Conservation (phyloP, 371 early-diverging fungal genomes). For the Mortierella sp. region DNA sequence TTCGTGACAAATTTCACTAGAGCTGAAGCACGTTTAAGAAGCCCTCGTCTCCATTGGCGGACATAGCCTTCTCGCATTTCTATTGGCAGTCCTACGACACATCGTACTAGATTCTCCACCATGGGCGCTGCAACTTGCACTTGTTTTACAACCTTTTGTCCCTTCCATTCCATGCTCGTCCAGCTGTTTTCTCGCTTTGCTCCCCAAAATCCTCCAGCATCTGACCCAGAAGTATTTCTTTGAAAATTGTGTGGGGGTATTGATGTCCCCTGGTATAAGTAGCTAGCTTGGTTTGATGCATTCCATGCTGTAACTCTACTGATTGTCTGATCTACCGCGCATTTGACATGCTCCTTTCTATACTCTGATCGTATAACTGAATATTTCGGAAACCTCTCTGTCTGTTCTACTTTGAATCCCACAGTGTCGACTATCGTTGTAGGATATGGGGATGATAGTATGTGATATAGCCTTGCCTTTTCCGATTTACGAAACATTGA, state of each 20-base stretch:
- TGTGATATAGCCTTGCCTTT: slow-evolving; percentile 55
- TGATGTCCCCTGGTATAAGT: slow-evolving; percentile 35
- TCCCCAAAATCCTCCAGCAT: slow-evolving; percentile 42
- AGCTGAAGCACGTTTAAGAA: slow-evolving; percentile 61
- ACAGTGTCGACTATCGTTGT: slow-evolving; percentile 69
- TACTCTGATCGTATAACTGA: slow-evolving; percentile 57
- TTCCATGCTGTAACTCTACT: slow-evolving; percentile 48
- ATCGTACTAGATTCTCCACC: slow-evolving; percentile 65
- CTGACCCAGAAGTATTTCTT: slow-evolving; percentile 24
- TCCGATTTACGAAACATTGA: slow-evolving; percentile 21
- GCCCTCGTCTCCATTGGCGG: slow-evolving; percentile 66
- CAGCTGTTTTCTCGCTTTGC: slow-evolving; percentile 43
- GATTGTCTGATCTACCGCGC: slow-evolving; percentile 37
- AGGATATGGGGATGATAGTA: slow-evolving; percentile 66
- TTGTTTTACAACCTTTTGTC: slow-evolving; percentile 58
- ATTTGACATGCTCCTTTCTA: slow-evolving; percentile 44
- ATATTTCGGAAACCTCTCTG: slow-evolving; percentile 63
- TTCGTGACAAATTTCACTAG: slow-evolving; percentile 66
- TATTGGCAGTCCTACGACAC: slow-evolving; percentile 60
- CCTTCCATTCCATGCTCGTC: slow-evolving; percentile 50
- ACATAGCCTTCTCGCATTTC: slow-evolving; percentile 68
- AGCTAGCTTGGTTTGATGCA: slow-evolving; percentile 33
- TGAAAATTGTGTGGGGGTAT: slow-evolving; percentile 46
- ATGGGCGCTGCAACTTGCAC: slow-evolving; percentile 64
- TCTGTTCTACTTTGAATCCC: slow-evolving; percentile 63